Base-by-base conservation (phyloP, 2,329 filamentous ascomycete genomes). In the Dactylonectria estremocensis region DNA sequence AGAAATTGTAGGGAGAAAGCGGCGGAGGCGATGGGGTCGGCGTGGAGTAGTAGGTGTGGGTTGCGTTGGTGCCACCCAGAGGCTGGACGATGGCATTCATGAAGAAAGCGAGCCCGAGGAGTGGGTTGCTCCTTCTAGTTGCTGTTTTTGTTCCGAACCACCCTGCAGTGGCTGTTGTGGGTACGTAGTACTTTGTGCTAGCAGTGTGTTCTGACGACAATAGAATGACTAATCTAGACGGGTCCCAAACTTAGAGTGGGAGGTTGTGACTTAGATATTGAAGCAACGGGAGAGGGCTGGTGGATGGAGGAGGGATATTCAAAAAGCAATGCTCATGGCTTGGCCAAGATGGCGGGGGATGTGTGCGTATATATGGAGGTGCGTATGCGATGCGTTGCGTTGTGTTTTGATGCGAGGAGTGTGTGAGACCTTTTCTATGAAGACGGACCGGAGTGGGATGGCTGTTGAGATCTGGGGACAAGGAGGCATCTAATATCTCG, bases 1-100 rank as follows among this genome's bases (percentile, higher is more conserved):
- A 75, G 45, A 67, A 69, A 10, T 55, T 56, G 58, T 75, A 72
- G 3, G 72, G 67, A 20, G 66, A 62, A 11, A 53, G 56, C 24
- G 59, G 58, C 10, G 59, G 66, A 14, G 69, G 66, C n/a, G 65
- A 64, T 14, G 73, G 69, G 14, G 68, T 64, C 11, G 55, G 67
- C 18, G 66, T 58, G 50, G 66, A 54, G 62, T 64, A 67, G 54
- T 54, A 54, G 31, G 56, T 61, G 52, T 63, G 61, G 45, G 70
- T 54, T 16, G 56, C 45, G 58, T 60, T 59, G 53, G 60, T 61
- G 48, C 64, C 57, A 49, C 61, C 61, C 61, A 66, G 57, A 3
- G 60, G 55, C 57, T 68, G 48, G 56, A 58, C 56, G 33, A 64
- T n/a, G 53, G 52, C 20, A 31, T 54, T 65, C 73, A 69, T 72